phyloP scores from a whole-genome alignment of 2,329 filamentous ascomycete species.

The Lachnellula occidentalis region DNA sequence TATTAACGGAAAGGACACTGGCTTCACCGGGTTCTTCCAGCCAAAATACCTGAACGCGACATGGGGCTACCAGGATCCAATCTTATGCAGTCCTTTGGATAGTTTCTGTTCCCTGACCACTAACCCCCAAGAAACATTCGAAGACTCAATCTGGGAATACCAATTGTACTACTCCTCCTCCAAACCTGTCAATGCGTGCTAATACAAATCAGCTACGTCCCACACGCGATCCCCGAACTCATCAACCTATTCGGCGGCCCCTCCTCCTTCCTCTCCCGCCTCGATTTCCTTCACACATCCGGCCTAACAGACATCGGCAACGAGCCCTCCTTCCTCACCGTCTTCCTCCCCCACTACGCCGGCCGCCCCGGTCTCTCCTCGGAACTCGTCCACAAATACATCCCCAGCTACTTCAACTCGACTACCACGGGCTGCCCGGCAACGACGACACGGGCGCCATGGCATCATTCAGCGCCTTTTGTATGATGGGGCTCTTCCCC shows the following conservation, averaged over 20 bases:
- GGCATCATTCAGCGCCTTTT: slow-evolving; percentile 28
- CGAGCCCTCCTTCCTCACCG: slow-evolving; percentile 56
- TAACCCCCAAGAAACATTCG: slow-evolving; percentile 56
- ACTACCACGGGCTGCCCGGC: slow-evolving; percentile 58
- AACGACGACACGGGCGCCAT: slow-evolving; percentile 69
- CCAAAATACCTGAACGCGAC: slow-evolving; percentile 61
- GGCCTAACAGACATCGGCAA: slow-evolving; percentile 57
- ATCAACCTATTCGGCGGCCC: slow-evolving; percentile 57
- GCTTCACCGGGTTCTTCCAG: slow-evolving; percentile 65
- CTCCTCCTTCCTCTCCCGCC: slow-evolving; percentile 49
- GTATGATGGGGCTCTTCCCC: slow-evolving; percentile 49
- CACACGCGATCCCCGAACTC: slow-evolving; percentile 47
- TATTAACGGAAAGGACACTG: slow-evolving; percentile 49
- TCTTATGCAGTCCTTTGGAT: slow-evolving; percentile 31
- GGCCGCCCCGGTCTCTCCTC: slow-evolving; percentile 47
- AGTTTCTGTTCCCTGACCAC: slow-evolving; percentile 18
- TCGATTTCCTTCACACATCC: slow-evolving; percentile 58
- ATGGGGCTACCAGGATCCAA: slow-evolving; percentile 62
- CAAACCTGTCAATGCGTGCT: neutral
- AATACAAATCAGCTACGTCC: slow-evolving; percentile 23
- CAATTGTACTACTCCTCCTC: slow-evolving; percentile 23
- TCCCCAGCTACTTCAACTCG: slow-evolving; percentile 57
- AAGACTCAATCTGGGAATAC: slow-evolving; percentile 69
- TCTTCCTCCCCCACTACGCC: slow-evolving; percentile 67
- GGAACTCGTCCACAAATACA: slow-evolving; percentile 55